Base-by-base conservation (phyloP, 2,329 filamentous ascomycete genomes). In the Lachnellula hyalina region DNA sequence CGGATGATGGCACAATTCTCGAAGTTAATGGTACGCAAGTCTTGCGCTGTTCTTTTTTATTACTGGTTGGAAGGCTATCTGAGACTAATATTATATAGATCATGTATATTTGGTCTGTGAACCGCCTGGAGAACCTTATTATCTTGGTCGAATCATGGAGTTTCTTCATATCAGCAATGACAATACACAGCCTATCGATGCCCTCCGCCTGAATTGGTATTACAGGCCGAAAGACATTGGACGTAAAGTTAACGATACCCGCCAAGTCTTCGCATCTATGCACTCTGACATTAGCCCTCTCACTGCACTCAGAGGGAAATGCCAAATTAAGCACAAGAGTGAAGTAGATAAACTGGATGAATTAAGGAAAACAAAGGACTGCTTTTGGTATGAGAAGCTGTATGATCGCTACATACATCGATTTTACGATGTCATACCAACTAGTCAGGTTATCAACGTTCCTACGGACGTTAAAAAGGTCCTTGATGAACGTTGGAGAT, bases 331-430 rank as follows among this genome's bases (percentile, higher is more conserved):
- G 71, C 94, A 99, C 76, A 85, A 89, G 64, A 88, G 85, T 60
- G 91, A 97, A 70, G 93, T 97, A 58, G 74, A 82, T 36, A 86
- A 89, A 67, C 75, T 96, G 62, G 89, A 96, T 54, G 83, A 86
- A 51, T 96, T 92, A 70, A 89, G 92, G 69, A 93, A 89, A 71
- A 83, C 79, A 25, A 87, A 87, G 65, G 90, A 99, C 73, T 85
- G 81, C 63, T 99, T 99, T 71, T 99, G 92, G 89, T 99, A 90
- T 71, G 93, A 96, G 67, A 96, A 96, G 70, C 83, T 97, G 65
- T 97, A 96, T 72, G 94, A 99, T 74, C 89, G 94, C 56, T 99
- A 97, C 75, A 97, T 99, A 61, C 91, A 96, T 70, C 92, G 96
- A 60, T 92, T 93, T 73, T 97, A 97, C 78, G 94, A 99, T 67